Base-by-base conservation (phyloP, 139 green algal genomes). In the Closterium sp. region DNA sequence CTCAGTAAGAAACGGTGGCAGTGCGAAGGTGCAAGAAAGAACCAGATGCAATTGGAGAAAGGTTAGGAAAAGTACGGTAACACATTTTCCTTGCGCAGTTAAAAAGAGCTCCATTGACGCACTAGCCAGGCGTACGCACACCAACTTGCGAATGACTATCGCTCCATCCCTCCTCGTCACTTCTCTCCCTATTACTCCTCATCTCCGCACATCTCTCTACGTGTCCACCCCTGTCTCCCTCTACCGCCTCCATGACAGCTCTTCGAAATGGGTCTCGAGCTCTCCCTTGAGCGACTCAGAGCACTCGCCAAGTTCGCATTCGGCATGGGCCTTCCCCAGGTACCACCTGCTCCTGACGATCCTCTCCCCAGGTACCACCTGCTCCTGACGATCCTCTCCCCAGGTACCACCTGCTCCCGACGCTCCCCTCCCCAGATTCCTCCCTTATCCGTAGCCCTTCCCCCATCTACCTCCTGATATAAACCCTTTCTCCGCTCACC, bases 231-330 rank as follows among this genome's bases (percentile, higher is more conserved):
- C 50, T 10, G 17, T 21, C 17, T 24, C 50, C 50, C 62, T 79
- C 4, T 27, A 79, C 62, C 62, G 19, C 17, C 62, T 13, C 62
- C 62, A 79, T 27, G 11, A 38, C 91, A 94, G 92, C 95, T 99
- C 34, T 99, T 99, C 94, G 98, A 99, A 92, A 99, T 99, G 97
- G 98, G 98, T 0, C 94, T 99, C 88, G 98, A 99, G 96, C 96
- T 99, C 45, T 97, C 95, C 1, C 86, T 98, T 27, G 97, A 98
- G 90, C 96, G 97, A 0, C 95, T 99, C 27, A 97, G 97, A 95
- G 95, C 96, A 9, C 95, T 99, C 50, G 97, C 97, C 38, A 98
- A 98, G 93, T 99, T 97, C 90, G 97, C 97, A 0, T 99, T 99
- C 95, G 97, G 97, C 19, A 95, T 99, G 70, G 98, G 98, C 29